phyloP scores from a whole-genome alignment of 1,139 yeast genomes.

The Hemisphaericaspora lyxosophila region DNA sequence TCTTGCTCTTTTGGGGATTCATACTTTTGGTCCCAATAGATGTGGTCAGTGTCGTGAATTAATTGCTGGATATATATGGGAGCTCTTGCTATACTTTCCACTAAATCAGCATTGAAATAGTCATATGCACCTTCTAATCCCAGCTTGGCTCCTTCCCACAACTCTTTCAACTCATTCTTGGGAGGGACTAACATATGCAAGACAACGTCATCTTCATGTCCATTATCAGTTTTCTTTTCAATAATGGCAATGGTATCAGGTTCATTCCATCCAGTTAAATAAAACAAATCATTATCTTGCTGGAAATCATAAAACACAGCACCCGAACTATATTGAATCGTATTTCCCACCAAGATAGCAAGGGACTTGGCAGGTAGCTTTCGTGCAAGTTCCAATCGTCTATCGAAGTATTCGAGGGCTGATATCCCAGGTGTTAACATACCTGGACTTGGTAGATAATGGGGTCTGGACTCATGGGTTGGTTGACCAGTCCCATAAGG shows the following conservation, averaged over 20 bases:
- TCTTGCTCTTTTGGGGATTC: conserved; percentile 10
- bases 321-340: conserved; percentile 78
- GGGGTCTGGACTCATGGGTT: conserved; percentile 78
- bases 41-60: conserved; percentile 43
- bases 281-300: conserved; percentile 85
- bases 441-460: conserved; percentile 65
- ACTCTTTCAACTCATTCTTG: conserved; percentile 71
- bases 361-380: conserved; percentile 63
- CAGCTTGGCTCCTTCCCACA: conserved; percentile 93
- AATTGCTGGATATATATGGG: conserved; percentile 45
- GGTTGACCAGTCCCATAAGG: conserved; percentile 74
- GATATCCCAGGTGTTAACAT: conserved; percentile 86
- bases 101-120: conserved; percentile 83
- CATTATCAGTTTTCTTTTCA: conserved; percentile 54
- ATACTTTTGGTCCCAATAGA: conserved; percentile 50
- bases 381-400: conserved; percentile 60
- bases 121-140: conserved; percentile 83
- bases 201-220: conserved; percentile 50
- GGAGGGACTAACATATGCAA: conserved; percentile 86
- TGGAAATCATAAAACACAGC: conserved; percentile 90
- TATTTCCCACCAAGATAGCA: conserved; percentile 73
- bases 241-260: conserved; percentile 80
- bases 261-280: conserved; percentile 90
- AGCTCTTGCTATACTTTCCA: conserved; percentile 50
- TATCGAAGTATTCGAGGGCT: conserved; percentile 74